Percentiles rank a stretch among this genome's conserved stretches.
These are phyloP conservation scores for Periglandula ipomoeae DNA, from an alignment of 2,329 filamentous ascomycete species.

Conservation along the genomic window DNA sequence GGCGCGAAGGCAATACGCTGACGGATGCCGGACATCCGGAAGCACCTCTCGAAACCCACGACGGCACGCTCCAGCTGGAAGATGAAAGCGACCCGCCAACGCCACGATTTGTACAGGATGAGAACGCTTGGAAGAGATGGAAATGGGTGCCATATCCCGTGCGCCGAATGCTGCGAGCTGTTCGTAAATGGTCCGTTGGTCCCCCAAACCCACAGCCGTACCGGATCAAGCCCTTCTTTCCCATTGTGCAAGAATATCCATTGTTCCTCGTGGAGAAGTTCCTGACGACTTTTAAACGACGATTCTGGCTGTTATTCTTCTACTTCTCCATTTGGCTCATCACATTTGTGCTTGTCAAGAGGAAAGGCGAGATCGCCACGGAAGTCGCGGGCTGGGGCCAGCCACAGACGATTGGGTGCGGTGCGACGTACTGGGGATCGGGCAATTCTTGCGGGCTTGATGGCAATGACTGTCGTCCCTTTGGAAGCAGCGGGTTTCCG, in stretches of 20 bases:
- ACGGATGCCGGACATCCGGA: slow-evolving; percentile 27
- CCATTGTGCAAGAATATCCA: slow-evolving; percentile 57
- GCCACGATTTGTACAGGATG: slow-evolving; percentile 53
- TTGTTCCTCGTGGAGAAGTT: slow-evolving; percentile 52
- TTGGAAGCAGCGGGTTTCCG: slow-evolving; percentile 58
- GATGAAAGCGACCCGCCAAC: slow-evolving; percentile 34
- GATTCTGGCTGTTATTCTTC: slow-evolving; percentile 46
- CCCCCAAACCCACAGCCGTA: slow-evolving; percentile 40
- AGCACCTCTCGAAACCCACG: slow-evolving; percentile 28
- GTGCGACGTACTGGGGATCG: slow-evolving; percentile 58
- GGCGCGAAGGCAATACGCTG: slow-evolving; percentile 2
- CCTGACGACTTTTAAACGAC: slow-evolving; percentile 50
- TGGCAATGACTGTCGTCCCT: slow-evolving; percentile 66
- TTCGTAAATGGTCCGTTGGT: slow-evolving; percentile 43
- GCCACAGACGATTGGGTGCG: slow-evolving; percentile 58
- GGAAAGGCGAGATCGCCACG: slow-evolving; percentile 47
- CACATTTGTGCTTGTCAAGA: slow-evolving; percentile 59
- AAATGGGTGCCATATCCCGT: slow-evolving; percentile 51
- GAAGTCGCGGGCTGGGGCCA: slow-evolving; percentile 60
- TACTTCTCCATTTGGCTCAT: slow-evolving; percentile 61
- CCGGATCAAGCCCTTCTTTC: slow-evolving; percentile 52
- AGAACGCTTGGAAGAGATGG: slow-evolving; percentile 36
- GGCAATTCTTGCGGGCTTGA: slow-evolving; percentile 68
- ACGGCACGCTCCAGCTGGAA: slow-evolving; percentile 35
- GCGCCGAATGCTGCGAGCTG: slow-evolving; percentile 33